Base-by-base conservation (phyloP, 129 eudicot genomes). In the Logfia minima region DNA sequence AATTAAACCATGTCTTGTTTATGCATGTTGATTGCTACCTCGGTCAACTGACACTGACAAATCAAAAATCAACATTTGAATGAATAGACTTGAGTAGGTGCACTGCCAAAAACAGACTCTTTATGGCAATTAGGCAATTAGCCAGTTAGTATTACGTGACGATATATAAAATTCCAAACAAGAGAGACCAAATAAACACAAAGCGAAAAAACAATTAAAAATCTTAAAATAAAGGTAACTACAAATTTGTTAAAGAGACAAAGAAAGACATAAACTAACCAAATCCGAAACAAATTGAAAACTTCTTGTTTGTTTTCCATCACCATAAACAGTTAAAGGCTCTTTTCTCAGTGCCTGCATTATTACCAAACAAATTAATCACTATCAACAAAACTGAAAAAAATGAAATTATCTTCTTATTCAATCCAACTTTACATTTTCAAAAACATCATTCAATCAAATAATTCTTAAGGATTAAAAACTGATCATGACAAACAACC, bases 261-360 rank as follows among this genome's bases (percentile, higher is more conserved):
- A 32, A 70, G 68, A 62, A 35, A 71, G 70, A 63, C 43, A 32
- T 39, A 79, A 48, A 19, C 87, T 83, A 80, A 93, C 98, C 97
- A 90, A 64, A 83, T 90, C 98, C 1, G 98, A 93, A 70, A 90
- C 98, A 77, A 66, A 93, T 72, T 93, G 98, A 79, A 93, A 93
- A 82, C 98, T 93, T 75, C 98, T 88, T 32, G 98, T 93, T 72
- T 93, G 98, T 83, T 93, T 90, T 22, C 98, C 98, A 75, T 93
- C 98, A 29, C 96, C 98, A 79, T 93, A 90, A 66, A 93, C 98
- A 19, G 98, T 93, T 83, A 93, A 73, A 45, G 98, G 96, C 82
- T 88, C 92, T 85, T 90, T 93, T 83, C 98, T 88, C 66, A 93
- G 77, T 34, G 98, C 97, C 97, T 93, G 80, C 78, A 78, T 72